Base-by-base conservation (phyloP, 208 protist genomes). In the Acanthamoeba castellanii region DNA sequence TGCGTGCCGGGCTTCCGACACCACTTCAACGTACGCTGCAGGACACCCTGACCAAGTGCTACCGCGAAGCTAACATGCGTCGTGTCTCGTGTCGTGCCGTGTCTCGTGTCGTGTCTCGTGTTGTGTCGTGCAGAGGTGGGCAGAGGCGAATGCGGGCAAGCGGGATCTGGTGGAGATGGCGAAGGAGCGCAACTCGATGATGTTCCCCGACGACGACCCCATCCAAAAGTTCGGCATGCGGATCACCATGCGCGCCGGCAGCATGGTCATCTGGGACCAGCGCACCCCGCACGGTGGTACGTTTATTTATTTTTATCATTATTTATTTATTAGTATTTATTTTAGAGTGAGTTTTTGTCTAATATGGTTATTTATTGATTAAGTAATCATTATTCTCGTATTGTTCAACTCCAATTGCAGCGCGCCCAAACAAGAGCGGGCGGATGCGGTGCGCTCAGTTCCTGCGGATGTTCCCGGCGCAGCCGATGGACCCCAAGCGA, bases 221-320 rank as follows among this genome's bases (percentile, higher is more conserved):
- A 70, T 91, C 25, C 84, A 68, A 27, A 30, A 68, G 32, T 66
- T n/a, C 30, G 55, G 18, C 22, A 59, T 37, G 52, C 45, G 55
- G 34, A 68, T 91, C 32, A 20, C 84, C 32, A 68, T 91, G 84
- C 47, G 84, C 18, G 84, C 84, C 32, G 84, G 84, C 9, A 52
- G 32, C n/a, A 34, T 91, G 25, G 84, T 91, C 34, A 70, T 91
- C 32, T 91, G 84, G 84, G 84, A 91, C 34, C 30, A 37, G n/a
- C 84, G 84, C 55, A 59, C n/a, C 9, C 84, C 84, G 34, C 84
- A 91, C 34, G 84, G 84, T 18, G 30, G 66, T 74, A 74, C 11
- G 9, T n/a, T 30, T 27, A 22, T 30, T n/a, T n/a, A 68, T 68
- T n/a, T 76, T 37, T 76, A 7, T 37, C 1, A 76, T n/a, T 85